Evolutionary conservation across 768 basidiomycete species (phyloP), one percentile per base, ranked within the genome.

Genomic region (Podaxis rugospora): DNA sequence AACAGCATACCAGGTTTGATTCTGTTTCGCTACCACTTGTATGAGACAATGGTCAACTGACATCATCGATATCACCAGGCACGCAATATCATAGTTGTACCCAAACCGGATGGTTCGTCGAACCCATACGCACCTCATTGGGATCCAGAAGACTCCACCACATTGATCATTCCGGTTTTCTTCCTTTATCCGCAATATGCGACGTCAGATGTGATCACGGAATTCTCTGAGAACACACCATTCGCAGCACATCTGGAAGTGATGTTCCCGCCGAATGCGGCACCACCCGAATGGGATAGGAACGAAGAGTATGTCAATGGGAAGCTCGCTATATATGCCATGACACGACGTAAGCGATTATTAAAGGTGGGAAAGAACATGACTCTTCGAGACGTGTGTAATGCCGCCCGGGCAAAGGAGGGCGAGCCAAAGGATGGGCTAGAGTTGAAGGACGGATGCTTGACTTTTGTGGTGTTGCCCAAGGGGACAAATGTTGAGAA

Each of bases 351-450:
- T 61, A 89, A 83, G 68, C 82, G 93, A 40, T 72, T 98, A 50
- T 76, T 99, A 61, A 99, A 95, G 74, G 85, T 96, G 4, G 96
- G 95, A 13, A 92, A 88, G 75, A 93, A 90, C 71, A 88, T 96
- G 85, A 89, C 89, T 10, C 75, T 98, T 61, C 75, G 80, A 50
- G 91, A 95, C 67, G 88, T 96, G 3, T 88, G 87, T 65, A 74
- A 73, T 9, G 85, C 83, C 3, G 82, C 88, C 0, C 82, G 80
- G 65, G 84, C 72, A 18, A 87, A 84, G 71, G 80, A 79, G 16
- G 86, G 82, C 1, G 83, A 83, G 57, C 75, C 75, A 35, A 72
- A 66, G 63, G 95, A 98, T 69, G 95, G 96, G 1, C 70, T 98
- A 55, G 92, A 93, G 69, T 68, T 98, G 50, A 88, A 86, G 65